Conservation (phyloP, 768 basidiomycete species). For the Russula foetens region DNA sequence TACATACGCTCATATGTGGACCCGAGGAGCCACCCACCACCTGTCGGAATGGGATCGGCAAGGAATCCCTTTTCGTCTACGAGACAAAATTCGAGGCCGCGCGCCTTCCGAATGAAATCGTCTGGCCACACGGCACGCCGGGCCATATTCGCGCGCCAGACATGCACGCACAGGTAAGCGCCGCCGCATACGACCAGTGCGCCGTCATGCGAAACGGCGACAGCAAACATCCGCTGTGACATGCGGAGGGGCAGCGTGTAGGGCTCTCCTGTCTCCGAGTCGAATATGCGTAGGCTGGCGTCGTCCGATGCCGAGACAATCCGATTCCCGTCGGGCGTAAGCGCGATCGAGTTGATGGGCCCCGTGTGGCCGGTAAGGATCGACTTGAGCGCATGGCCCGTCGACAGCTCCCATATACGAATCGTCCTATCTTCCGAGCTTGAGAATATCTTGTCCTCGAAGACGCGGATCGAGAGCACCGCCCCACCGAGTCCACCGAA, state of each 20-base stretch:
- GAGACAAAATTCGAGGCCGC: not conserved
- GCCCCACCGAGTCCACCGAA: not conserved
- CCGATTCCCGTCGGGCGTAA: not conserved
- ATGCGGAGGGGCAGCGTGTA: not conserved
- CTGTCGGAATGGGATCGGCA: not conserved
- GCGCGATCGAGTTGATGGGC: not conserved
- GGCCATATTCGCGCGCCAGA: conserved; percentile 1
- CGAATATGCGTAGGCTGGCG: conserved; percentile 4
- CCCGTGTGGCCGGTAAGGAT: conserved; percentile 27
- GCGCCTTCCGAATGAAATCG: not conserved
- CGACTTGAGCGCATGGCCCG: not conserved
- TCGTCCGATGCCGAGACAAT: conserved; percentile 12
- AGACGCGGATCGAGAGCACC: conserved; percentile 1
- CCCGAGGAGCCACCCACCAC: conserved; percentile 9
- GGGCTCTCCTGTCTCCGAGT: conserved; percentile 1
- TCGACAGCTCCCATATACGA: conserved; percentile 6
- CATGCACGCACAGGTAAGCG: not conserved
- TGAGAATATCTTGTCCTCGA: conserved; percentile 1
- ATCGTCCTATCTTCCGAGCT: conserved; percentile 12
- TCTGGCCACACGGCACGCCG: conserved; percentile 4
- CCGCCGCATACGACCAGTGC: not conserved
- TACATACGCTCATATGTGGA: not conserved
- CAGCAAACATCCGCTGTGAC: not conserved
- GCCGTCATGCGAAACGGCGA: conserved; percentile 5
- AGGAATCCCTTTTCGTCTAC: conserved; percentile 10